Base-by-base conservation (phyloP, 169 alveolate genomes). In the Cryptosporidium felis region DNA sequence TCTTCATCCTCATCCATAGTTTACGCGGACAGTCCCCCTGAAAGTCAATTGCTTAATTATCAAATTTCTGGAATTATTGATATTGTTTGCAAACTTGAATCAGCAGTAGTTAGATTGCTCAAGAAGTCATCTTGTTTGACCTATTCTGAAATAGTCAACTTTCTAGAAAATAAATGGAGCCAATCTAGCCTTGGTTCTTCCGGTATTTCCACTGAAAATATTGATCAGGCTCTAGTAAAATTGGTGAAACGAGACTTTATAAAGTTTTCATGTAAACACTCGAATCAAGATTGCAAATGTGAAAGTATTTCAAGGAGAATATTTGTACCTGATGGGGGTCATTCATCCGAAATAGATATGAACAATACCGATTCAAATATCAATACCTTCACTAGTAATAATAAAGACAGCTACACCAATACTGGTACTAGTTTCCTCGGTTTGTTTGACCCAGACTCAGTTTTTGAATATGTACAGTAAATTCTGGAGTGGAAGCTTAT, bases 161-260 rank as follows among this genome's bases (percentile, higher is more conserved):
- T 34, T 10, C 14, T 74, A 21, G 28, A 53, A 16, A 21, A 51
- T 21, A 49, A 28, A 38, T 74, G 74, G 74, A 23, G 3, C 38
- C 67, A 16, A 12, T 28, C 21, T n/a, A 12, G 8, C 18, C 18
- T 10, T 36, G 23, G 49, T 47, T 9, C 56, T 38, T 67, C 85
- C 12, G 9, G 36, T 1, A 9, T 23, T n/a, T 38, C 46, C n/a
- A 18, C 45, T 38, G n/a, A n/a, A n/a, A n/a, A n/a, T n/a, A 53
- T 74, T 10, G 67, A 74, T 8, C 3, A 26, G 58, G 85, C 85
- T 12, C 12, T 74, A 16, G 18, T 38, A 12, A 74, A 51, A 36
- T 67, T 74, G 6, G 56, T 74, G 16, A 53, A 49, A 6, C 60
- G 85, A 16, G 85, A 74, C 23, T 74, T 74, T 53, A 74, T 74